Evolutionary conservation across 164 flowering plant genomes (phyloP).

Genomic region (Berberis vulgaris): DNA sequence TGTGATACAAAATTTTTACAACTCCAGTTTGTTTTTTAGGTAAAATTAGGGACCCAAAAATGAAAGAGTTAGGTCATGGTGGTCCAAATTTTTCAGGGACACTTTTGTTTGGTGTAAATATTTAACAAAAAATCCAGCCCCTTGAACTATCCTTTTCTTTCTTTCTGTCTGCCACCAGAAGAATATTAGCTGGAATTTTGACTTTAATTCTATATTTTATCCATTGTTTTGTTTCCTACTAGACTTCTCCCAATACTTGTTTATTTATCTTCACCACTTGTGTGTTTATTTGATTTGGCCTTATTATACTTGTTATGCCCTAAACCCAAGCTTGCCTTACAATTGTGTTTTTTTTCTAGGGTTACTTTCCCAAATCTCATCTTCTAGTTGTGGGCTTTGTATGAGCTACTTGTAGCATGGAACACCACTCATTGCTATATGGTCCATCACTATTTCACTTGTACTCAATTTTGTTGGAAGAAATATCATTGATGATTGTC

Average conservation of each 20-base stretch:
- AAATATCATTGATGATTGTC: too few species aligned
- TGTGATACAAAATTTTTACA: too few species aligned
- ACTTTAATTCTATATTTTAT: not conserved
- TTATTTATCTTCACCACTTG: not conserved
- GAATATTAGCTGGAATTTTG: conserved; percentile 12
- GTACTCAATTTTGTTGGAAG: too few species aligned
- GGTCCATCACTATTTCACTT: too few species aligned
- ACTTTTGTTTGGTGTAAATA: conserved; percentile 1
- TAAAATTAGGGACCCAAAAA: not conserved
- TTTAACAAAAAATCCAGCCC: conserved; percentile 3
- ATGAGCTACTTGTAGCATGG: conserved; percentile 2
- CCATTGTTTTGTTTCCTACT: not conserved
- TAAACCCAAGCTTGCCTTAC: not conserved
- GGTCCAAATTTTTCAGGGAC: not conserved
- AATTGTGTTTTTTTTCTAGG: not conserved
- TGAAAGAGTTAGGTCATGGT: not conserved
- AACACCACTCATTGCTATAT: conserved; percentile 2
- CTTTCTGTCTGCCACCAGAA: conserved; percentile 2
- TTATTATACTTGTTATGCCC: not conserved
- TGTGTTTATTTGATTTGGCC: not conserved
- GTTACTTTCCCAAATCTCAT: not conserved
- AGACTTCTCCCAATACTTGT: not conserved
- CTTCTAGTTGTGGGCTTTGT: conserved; percentile 2
- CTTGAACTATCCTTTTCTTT: conserved; percentile 11
- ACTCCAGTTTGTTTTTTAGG: not conserved